Evolutionary conservation across 2,329 filamentous ascomycete species (phyloP).

Genomic region (Alternaria conjuncta): DNA sequence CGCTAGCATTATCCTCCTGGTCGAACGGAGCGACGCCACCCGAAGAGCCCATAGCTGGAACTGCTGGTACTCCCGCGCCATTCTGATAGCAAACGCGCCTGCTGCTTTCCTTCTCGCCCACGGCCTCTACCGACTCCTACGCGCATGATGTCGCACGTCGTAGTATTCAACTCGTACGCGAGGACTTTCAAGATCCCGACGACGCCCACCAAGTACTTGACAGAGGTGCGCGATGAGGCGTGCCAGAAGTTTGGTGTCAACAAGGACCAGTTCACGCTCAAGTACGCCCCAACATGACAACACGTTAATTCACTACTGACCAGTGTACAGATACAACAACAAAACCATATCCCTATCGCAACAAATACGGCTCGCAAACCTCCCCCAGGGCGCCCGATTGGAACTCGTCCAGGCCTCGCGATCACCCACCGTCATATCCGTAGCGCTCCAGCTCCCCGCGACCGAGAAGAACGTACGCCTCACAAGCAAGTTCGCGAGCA

Average conservation of each 20-base stretch:
- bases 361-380: conserved; percentile 81
- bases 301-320: neutral
- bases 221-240: conserved; percentile 85
- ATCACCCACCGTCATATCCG: conserved; percentile 82
- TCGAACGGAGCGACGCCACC: conserved; percentile 36
- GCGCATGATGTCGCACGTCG: conserved; percentile 83
- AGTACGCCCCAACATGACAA: conserved; percentile 59
- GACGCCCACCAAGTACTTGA: conserved; percentile 77
- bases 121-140: conserved; percentile 34
- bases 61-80: conserved; percentile 36
- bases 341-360: conserved; percentile 85
- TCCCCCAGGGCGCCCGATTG: conserved; percentile 85
- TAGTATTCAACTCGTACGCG: conserved; percentile 82
- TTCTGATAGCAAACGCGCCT: conserved; percentile 35
- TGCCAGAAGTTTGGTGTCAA: conserved; percentile 80
- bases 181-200: conserved; percentile 84
- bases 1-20: conserved; percentile 35
- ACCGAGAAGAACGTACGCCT: conserved; percentile 64
- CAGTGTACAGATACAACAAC: conserved; percentile 63
- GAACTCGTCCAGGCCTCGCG: conserved; percentile 88
- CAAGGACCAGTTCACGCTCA: conserved; percentile 78
- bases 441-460: conserved; percentile 81
- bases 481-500: conserved; percentile 85
- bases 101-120: conserved; percentile 32
- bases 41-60: conserved; percentile 32